Percentiles rank a stretch among this genome's conserved stretches.
Conservation (phyloP, 2,329 filamentous ascomycete species). For the Colletotrichum spaethianum region DNA sequence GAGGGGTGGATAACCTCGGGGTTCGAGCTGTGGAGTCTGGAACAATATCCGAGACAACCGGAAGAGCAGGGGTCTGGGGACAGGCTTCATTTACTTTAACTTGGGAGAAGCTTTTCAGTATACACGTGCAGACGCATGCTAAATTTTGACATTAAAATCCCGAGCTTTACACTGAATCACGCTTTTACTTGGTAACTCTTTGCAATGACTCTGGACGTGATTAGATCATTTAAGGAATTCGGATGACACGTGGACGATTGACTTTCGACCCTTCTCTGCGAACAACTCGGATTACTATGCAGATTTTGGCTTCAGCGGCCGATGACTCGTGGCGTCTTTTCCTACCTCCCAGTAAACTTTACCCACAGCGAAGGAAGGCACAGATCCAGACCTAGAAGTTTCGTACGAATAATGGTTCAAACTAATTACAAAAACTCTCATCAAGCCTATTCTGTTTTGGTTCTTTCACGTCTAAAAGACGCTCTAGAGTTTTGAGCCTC, state of each 20-base stretch:
- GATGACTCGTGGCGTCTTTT: not conserved
- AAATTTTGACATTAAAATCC: no score
- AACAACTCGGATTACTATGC: not conserved
- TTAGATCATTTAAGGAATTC: not conserved
- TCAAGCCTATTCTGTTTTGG: constrained; percentile 12
- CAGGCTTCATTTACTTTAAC: not conserved
- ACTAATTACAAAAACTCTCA: constrained; percentile 8
- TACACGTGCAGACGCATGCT: no score
- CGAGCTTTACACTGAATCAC: no score
- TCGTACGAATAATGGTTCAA: not conserved
- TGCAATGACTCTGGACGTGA: not conserved
- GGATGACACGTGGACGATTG: not conserved
- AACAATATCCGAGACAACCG: not conserved
- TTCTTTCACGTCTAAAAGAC: not conserved
- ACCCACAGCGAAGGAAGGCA: no score
- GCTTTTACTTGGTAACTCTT: no score
- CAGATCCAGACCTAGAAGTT: not conserved
- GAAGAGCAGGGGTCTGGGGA: not conserved
- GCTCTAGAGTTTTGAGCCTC: constrained; percentile 26
- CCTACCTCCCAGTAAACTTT: not conserved
- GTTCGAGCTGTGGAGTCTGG: not conserved
- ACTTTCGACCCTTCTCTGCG: not conserved
- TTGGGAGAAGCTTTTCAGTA: no score
- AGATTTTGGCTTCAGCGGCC: no score
- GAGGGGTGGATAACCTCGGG: not conserved